These are phyloP conservation scores for Sporothrix euskadiensis DNA, from an alignment of 2,329 filamentous ascomycete genomes.

Conservation along the genomic window DNA sequence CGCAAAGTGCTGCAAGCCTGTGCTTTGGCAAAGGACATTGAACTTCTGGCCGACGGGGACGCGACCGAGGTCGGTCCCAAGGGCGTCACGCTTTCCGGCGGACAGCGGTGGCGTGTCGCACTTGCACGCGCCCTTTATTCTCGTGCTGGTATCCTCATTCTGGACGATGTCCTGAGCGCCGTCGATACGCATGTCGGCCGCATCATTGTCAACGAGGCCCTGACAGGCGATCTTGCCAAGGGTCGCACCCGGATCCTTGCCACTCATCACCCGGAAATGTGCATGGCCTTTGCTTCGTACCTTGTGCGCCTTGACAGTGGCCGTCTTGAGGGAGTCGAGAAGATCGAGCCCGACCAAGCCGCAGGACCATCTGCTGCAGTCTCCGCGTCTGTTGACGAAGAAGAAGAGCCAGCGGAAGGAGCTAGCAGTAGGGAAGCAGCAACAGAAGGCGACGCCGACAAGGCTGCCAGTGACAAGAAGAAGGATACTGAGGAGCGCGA, in stretches of 20 bases:
- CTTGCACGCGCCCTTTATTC: slow-evolving; percentile 51
- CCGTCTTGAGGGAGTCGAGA: slow-evolving; percentile 35
- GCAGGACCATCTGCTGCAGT: slow-evolving; percentile 27
- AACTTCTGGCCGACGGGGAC: slow-evolving; percentile 47
- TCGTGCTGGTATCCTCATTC: slow-evolving; percentile 45
- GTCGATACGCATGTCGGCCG: slow-evolving; percentile 47
- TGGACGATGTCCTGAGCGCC: slow-evolving; percentile 56
- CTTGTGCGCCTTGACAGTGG: slow-evolving; percentile 39
- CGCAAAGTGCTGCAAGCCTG: slow-evolving; percentile 49
- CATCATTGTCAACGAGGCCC: slow-evolving; percentile 53
- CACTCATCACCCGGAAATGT: slow-evolving; percentile 51
- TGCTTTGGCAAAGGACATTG: slow-evolving; percentile 47
- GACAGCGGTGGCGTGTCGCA: slow-evolving; percentile 49
- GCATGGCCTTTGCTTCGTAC: slow-evolving; percentile 38
- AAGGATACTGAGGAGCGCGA: slow-evolving; percentile 37
- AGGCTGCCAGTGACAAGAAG: slow-evolving; percentile 24
- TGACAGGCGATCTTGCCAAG: slow-evolving; percentile 51
- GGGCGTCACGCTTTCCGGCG: slow-evolving; percentile 48
- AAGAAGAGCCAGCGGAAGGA: background rate
- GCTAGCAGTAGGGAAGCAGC: background rate
- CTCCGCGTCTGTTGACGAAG: slow-evolving; percentile 25
- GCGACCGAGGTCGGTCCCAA: slow-evolving; percentile 47
- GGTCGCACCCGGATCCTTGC: slow-evolving; percentile 64
- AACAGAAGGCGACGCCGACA: slow-evolving; percentile 20
- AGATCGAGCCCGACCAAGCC: slow-evolving; percentile 22